Conservation (phyloP, 192 early-diverging fungal species). For the Backusella macrospora region DNA sequence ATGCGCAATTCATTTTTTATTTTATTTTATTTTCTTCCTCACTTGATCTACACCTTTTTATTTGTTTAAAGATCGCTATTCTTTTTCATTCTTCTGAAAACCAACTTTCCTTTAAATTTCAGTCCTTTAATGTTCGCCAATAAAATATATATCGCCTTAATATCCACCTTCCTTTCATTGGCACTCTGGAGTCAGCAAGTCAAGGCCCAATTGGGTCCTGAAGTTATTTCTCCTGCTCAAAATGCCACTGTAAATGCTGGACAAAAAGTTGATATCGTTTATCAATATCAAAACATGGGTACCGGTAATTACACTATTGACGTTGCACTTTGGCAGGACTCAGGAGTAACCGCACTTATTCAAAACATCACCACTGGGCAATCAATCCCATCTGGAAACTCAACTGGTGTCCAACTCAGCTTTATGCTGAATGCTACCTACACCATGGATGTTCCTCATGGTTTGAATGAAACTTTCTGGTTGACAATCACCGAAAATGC, state of each 20-base stretch:
- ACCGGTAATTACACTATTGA: constrained; percentile 33
- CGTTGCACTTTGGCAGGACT: constrained; percentile 33
- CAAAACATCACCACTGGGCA: constrained; percentile 25
- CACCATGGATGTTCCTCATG: constrained; percentile 36
- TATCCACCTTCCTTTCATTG: constrained; percentile 15
- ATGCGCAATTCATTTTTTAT: constrained; percentile 7
- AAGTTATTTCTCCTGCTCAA: constrained; percentile 21
- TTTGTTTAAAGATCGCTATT: neutral
- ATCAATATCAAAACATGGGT: constrained; percentile 41
- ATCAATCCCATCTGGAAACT: constrained; percentile 23
- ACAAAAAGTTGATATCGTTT: constrained; percentile 27
- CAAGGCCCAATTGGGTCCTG: constrained; percentile 30
- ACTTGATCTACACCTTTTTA: constrained; percentile 9
- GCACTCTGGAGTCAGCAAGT: constrained; percentile 6
- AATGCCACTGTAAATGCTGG: constrained; percentile 37
- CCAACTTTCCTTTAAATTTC: constrained; percentile 7
- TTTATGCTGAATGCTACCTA: constrained; percentile 28
- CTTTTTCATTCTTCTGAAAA: neutral
- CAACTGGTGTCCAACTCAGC: constrained; percentile 20
- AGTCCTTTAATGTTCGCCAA: constrained; percentile 8
- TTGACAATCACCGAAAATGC: constrained; percentile 26
- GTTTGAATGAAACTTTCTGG: constrained; percentile 33
- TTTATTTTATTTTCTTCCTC: constrained; percentile 4
- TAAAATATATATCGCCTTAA: constrained; percentile 8
- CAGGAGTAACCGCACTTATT: neutral